These are phyloP conservation scores for Hypoxylon sp. DNA, from an alignment of 2,329 filamentous ascomycete genomes.

Conservation along the genomic window DNA sequence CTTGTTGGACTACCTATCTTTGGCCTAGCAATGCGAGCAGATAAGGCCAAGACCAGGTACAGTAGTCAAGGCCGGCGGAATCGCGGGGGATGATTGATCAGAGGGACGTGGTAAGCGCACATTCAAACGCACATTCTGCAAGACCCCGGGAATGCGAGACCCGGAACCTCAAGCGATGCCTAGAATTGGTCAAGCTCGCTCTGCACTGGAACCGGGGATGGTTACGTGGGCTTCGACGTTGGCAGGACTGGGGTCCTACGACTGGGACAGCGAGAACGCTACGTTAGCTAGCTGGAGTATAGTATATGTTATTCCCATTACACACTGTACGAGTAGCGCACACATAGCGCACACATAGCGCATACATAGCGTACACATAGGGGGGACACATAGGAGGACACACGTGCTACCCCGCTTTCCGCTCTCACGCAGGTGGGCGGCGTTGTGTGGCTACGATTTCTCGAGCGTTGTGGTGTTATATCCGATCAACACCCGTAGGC, in stretches of 20 bases:
- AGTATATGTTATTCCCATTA: not conserved
- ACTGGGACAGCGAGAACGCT: constrained; percentile 18
- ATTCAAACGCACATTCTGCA: constrained; percentile 31
- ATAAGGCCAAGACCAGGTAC: constrained; percentile 42
- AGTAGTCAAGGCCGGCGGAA: constrained; percentile 34
- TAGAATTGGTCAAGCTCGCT: constrained; percentile 42
- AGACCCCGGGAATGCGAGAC: constrained; percentile 36
- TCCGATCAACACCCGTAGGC: constrained; percentile 38
- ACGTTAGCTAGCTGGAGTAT: constrained; percentile 2
- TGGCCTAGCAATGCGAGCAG: constrained; percentile 32
- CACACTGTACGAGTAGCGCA: constrained; percentile 14
- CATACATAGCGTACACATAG: not conserved
- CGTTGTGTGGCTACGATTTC: constrained; percentile 24
- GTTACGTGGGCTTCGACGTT: constrained; percentile 25
- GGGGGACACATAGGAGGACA: constrained; percentile 2
- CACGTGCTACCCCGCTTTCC: constrained; percentile 45
- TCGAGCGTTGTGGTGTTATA: constrained; percentile 28
- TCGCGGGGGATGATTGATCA: constrained; percentile 37
- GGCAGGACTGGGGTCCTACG: constrained; percentile 21
- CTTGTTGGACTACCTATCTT: constrained; percentile 35
- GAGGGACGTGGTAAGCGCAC: constrained; percentile 24
- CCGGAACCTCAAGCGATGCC: constrained; percentile 29
- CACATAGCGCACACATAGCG: not conserved
- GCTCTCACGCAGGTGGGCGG: constrained; percentile 22
- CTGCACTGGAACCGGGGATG: constrained; percentile 39